phyloP scores from a whole-genome alignment of 192 early-diverging fungal genomes.

The Coemansia sp. region DNA sequence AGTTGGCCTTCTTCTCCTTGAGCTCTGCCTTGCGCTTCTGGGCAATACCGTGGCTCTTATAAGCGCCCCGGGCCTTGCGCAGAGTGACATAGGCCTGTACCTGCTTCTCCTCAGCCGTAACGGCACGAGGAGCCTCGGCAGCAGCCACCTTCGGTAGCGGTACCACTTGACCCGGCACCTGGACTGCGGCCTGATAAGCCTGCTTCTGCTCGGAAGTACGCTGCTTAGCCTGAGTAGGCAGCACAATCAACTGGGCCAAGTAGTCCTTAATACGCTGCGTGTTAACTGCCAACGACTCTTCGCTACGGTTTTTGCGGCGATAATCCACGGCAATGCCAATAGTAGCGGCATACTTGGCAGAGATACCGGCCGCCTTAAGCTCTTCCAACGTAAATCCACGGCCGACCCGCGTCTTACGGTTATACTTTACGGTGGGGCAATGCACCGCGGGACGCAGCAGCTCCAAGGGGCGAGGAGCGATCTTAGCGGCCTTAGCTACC shows the following conservation, averaged over 20 bases:
- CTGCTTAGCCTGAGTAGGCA: constrained; percentile 92
- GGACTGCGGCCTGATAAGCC: constrained; percentile 50
- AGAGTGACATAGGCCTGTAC: constrained; percentile 47
- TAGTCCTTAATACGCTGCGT: constrained; percentile 93
- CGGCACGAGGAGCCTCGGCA: constrained; percentile 53
- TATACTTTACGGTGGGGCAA: constrained; percentile 97
- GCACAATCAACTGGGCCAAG: constrained; percentile 92
- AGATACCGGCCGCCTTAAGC: constrained; percentile 93
- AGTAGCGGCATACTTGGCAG: constrained; percentile 87
- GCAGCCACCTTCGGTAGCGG: constrained; percentile 20
- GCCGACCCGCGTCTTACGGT: constrained; percentile 93
- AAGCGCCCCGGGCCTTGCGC: constrained; percentile 47
- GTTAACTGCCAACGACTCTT: constrained; percentile 88
- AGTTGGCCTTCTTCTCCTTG: too few relatives aligned
- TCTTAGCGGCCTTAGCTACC: constrained; percentile 90
- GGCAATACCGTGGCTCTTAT: constrained; percentile 5
- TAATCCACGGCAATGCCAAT: constrained; percentile 97
- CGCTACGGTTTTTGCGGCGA: constrained; percentile 92
- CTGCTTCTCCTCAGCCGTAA: constrained; percentile 59
- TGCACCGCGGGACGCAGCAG: constrained; percentile 94
- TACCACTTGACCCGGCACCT: constrained; percentile 40
- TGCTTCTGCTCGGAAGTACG: constrained; percentile 56
- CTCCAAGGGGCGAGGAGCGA: constrained; percentile 96
- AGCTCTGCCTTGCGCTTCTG: too few relatives aligned
- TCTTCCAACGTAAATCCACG: constrained; percentile 98